Percentiles rank a stretch among this genome's conserved stretches.
phyloP scores from a whole-genome alignment of 306 rosid genomes.

The Prosopis cineraria region DNA sequence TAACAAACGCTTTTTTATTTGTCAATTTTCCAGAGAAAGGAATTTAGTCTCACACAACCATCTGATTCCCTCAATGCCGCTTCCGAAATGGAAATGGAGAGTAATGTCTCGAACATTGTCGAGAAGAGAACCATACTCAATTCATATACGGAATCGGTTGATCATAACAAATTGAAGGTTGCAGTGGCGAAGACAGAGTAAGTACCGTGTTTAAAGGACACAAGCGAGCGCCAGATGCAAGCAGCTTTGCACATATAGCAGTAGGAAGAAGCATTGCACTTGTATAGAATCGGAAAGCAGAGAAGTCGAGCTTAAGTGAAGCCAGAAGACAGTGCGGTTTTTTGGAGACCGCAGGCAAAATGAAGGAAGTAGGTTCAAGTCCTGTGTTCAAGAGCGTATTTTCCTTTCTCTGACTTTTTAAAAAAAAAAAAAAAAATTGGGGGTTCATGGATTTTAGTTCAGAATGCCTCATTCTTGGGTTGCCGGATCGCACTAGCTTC shows the following conservation, averaged over 20 bases:
- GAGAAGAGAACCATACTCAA: slow-evolving; percentile 28
- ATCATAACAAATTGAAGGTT: slow-evolving; percentile 32
- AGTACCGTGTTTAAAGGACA: slow-evolving; percentile 48
- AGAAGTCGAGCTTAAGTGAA: slow-evolving; percentile 41
- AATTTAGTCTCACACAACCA: slow-evolving; percentile 31
- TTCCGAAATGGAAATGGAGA: slow-evolving; percentile 36
- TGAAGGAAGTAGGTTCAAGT: slow-evolving; percentile 56
- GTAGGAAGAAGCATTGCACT: slow-evolving; percentile 50
- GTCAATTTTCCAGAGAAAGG: slow-evolving; percentile 38
- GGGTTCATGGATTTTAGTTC: neutral
- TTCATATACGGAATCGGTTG: slow-evolving; percentile 37
- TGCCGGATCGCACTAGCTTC: slow-evolving; percentile 16
- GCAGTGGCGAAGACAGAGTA: slow-evolving; percentile 16
- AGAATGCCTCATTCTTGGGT: slow-evolving; percentile 5
- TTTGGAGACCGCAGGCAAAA: slow-evolving; percentile 46
- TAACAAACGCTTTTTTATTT: too few relatives aligned
- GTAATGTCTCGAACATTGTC: slow-evolving; percentile 34
- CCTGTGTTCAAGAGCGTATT: slow-evolving; percentile 80
- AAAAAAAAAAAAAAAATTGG: too few relatives aligned
- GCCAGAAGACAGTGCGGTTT: slow-evolving; percentile 56
- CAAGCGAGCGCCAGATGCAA: slow-evolving; percentile 39
- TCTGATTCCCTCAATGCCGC: slow-evolving; percentile 25
- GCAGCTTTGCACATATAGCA: slow-evolving; percentile 32
- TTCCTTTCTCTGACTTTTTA: slow-evolving; percentile 72
- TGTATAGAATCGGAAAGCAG: slow-evolving; percentile 46